Conservation (phyloP, 257 asterid species). For the Penstemon newberryi region DNA sequence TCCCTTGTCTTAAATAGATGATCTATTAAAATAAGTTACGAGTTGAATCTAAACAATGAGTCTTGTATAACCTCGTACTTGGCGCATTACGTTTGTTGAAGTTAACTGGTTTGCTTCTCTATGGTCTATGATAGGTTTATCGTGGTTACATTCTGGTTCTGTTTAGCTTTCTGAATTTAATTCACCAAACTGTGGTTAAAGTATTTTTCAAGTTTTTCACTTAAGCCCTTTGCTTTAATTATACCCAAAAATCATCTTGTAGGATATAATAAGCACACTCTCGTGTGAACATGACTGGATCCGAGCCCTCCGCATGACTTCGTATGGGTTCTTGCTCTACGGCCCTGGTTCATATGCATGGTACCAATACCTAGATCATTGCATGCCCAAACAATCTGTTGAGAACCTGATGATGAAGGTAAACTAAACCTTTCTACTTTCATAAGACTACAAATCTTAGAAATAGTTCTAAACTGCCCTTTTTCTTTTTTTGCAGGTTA, state of each 20-base stretch:
- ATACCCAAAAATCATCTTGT: constrained; percentile 17
- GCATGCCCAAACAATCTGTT: constrained; percentile 71
- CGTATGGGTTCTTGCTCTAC: constrained; percentile 80
- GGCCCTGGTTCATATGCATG: constrained; percentile 94
- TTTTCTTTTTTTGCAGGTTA: constrained; percentile 50
- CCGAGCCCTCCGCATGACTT: constrained; percentile 79
- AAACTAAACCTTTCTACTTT: constrained; percentile 9
- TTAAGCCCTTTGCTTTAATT: constrained; percentile 10
- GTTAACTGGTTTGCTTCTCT: too few relatives aligned
- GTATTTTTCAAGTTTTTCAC: constrained; percentile 2
- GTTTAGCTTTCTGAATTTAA: too few relatives aligned
- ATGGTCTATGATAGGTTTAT: too few relatives aligned
- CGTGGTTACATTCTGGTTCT: not conserved
- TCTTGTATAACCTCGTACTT: too few relatives aligned
- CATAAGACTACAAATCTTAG: not conserved
- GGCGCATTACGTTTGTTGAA: too few relatives aligned
- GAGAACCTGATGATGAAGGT: constrained; percentile 70
- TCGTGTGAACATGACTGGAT: constrained; percentile 75
- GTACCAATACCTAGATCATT: constrained; percentile 78
- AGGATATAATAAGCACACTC: constrained; percentile 53
- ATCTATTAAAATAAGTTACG: too few relatives aligned
- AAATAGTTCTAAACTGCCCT: constrained; percentile 5
- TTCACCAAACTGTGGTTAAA: too few relatives aligned
- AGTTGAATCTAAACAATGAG: too few relatives aligned
- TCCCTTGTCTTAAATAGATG: too few relatives aligned